Conservation (phyloP, 768 basidiomycete genomes). For the Lyophyllum semitale region DNA sequence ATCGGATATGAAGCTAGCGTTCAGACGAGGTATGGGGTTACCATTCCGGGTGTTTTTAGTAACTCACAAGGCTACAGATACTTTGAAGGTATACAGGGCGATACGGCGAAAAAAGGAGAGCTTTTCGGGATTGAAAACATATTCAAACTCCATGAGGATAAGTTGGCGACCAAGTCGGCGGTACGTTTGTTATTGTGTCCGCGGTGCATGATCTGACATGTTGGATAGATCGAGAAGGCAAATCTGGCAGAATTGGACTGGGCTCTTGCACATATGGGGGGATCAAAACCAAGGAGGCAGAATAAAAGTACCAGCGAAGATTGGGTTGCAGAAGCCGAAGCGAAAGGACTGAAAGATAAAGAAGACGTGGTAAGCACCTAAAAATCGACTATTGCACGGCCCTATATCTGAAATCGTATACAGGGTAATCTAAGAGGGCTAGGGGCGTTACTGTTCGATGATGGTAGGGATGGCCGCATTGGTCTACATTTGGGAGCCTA, state of each 20-base stretch:
- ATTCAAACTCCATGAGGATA: constrained; percentile 73
- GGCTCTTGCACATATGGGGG: constrained; percentile 72
- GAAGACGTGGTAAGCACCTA: constrained; percentile 36
- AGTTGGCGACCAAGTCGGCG: constrained; percentile 70
- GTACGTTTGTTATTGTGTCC: constrained; percentile 38
- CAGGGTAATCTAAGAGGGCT: constrained; percentile 62
- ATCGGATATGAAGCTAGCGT: constrained; percentile 84
- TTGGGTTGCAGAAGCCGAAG: constrained; percentile 45
- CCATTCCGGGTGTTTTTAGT: neutral
- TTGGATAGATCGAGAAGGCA: constrained; percentile 72
- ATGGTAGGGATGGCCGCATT: constrained; percentile 42
- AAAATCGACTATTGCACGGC: neutral
- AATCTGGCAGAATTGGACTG: constrained; percentile 76
- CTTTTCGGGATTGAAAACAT: constrained; percentile 87
- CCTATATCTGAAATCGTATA: neutral
- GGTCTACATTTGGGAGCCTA: neutral
- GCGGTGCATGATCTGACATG: neutral
- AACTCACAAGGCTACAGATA: constrained; percentile 45
- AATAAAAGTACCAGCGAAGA: constrained; percentile 32
- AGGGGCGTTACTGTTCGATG: constrained; percentile 69
- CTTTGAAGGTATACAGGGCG: constrained; percentile 83
- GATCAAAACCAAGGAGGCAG: constrained; percentile 35
- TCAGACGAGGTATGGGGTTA: constrained; percentile 62
- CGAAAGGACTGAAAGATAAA: constrained; percentile 38
- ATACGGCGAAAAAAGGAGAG: constrained; percentile 73